These are phyloP conservation scores for Sporisorium reilianum DNA, from an alignment of 1,284 basidiomycete species.

Conservation along the genomic window DNA sequence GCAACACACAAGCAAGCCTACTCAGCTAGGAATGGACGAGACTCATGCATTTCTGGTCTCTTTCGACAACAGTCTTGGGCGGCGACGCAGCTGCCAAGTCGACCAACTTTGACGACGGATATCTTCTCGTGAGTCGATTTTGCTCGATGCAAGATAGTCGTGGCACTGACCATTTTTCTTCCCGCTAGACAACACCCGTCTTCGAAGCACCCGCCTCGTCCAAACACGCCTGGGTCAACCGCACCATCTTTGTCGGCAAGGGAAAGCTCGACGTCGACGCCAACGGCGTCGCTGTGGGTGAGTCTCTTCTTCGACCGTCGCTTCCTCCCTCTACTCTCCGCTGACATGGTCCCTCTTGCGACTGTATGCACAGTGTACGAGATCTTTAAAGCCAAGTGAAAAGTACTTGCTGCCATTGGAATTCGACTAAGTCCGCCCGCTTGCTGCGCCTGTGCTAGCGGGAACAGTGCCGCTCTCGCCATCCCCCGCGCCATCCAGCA, in stretches of 20 bases:
- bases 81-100: slow-evolving; percentile 27
- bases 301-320: not conserved
- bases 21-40: too few species aligned
- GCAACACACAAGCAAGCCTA: not conserved
- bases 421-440: not conserved
- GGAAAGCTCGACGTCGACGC: slow-evolving; percentile 26
- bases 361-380: slow-evolving; percentile 27
- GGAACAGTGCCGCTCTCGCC: not conserved
- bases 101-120: slow-evolving; percentile 41
- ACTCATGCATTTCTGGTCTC: not conserved
- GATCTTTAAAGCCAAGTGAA: slow-evolving; percentile 41
- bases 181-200: slow-evolving; percentile 28
- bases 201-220: slow-evolving; percentile 36
- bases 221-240: slow-evolving; percentile 48
- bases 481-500: slow-evolving; percentile 20
- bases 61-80: slow-evolving; percentile 17
- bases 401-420: not conserved
- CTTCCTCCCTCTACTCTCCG: not conserved
- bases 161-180: not conserved
- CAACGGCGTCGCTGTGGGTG: slow-evolving; percentile 31
- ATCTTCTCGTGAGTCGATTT: slow-evolving; percentile 40
- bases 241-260: slow-evolving; percentile 45
- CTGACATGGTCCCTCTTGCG: not conserved
- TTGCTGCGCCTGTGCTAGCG: not conserved
- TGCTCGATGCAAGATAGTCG: not conserved